phyloP scores from a whole-genome alignment of 225 moss, liverwort and hornwort genomes.

The Lunularia cruciata region DNA sequence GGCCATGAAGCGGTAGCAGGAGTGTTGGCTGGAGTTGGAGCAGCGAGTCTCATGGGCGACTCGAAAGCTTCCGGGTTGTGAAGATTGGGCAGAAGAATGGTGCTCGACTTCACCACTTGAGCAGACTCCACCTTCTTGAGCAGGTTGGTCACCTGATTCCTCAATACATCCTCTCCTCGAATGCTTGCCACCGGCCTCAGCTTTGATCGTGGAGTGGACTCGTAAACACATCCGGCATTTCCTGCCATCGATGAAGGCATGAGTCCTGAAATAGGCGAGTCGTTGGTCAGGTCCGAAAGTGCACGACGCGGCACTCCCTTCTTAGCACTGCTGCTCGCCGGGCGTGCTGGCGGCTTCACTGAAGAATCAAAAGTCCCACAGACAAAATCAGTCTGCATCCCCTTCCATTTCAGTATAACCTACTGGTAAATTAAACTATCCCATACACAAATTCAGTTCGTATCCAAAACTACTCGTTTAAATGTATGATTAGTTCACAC shows the following conservation, averaged over 20 bases:
- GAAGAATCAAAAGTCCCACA: neutral
- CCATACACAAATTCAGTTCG: too few species aligned
- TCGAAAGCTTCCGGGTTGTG: conserved; percentile 23
- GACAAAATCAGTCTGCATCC: too few species aligned
- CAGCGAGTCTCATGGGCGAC: conserved; percentile 44
- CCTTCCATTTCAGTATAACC: too few species aligned
- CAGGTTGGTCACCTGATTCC: conserved; percentile 42
- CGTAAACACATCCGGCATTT: conserved; percentile 27
- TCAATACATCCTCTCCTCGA: conserved; percentile 38
- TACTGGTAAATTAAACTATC: too few species aligned
- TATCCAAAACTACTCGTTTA: too few species aligned
- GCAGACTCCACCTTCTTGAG: conserved; percentile 38
- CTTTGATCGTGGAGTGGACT: conserved; percentile 44
- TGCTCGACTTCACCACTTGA: neutral
- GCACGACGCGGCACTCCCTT: conserved; percentile 26
- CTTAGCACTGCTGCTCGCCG: conserved; percentile 28
- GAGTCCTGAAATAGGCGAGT: conserved; percentile 46
- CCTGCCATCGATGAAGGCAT: conserved; percentile 34
- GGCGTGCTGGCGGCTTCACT: conserved; percentile 34
- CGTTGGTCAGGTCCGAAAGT: conserved; percentile 48
- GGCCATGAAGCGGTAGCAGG: conserved; percentile 32
- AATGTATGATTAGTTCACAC: too few species aligned
- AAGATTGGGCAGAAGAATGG: neutral
- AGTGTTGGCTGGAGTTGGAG: conserved; percentile 48
- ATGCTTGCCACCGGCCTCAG: conserved; percentile 29